These are phyloP conservation scores for Coemansia pectinata DNA, from an alignment of 192 early-diverging fungal species.

Conservation along the genomic window DNA sequence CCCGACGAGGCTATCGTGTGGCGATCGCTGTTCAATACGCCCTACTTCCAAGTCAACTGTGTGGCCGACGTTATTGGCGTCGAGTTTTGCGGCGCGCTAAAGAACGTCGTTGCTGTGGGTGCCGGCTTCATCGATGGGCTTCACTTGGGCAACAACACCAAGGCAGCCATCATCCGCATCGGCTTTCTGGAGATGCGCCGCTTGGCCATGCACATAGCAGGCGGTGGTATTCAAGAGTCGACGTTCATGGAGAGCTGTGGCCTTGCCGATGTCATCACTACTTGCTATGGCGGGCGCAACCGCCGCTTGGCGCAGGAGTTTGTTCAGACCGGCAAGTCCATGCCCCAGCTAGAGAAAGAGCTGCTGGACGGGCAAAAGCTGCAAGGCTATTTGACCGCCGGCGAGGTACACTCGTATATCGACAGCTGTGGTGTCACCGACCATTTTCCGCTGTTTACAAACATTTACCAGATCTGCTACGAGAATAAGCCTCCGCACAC, in stretches of 20 bases:
- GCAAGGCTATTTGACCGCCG: slow-evolving; percentile 90
- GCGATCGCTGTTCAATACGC: slow-evolving; percentile 80
- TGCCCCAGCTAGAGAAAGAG: slow-evolving; percentile 88
- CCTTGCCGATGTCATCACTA: slow-evolving; percentile 94
- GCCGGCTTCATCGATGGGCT: slow-evolving; percentile 95
- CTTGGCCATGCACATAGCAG: slow-evolving; percentile 82
- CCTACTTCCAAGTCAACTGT: slow-evolving; percentile 85
- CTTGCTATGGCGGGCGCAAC: slow-evolving; percentile 97
- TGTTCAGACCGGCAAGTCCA: slow-evolving; percentile 89
- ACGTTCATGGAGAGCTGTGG: slow-evolving; percentile 99
- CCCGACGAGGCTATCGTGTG: slow-evolving; percentile 75
- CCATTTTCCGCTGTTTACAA: slow-evolving; percentile 91
- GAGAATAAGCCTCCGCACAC: slow-evolving; percentile 67
- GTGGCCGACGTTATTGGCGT: slow-evolving; percentile 88
- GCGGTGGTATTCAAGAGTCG: slow-evolving; percentile 77
- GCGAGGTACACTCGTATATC: slow-evolving; percentile 84
- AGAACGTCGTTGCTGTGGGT: slow-evolving; percentile 97
- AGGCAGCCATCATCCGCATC: slow-evolving; percentile 96
- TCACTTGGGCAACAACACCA: slow-evolving; percentile 91
- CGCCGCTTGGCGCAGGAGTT: slow-evolving; percentile 89
- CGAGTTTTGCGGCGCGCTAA: slow-evolving; percentile 96
- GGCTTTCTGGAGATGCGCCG: slow-evolving; percentile 96
- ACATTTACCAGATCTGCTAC: slow-evolving; percentile 91
- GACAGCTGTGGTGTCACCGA: slow-evolving; percentile 59
- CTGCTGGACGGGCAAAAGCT: slow-evolving; percentile 97